These are phyloP conservation scores for Kitagawia praeruptora DNA, from an alignment of 129 eudicot genomes.

Conservation along the genomic window DNA sequence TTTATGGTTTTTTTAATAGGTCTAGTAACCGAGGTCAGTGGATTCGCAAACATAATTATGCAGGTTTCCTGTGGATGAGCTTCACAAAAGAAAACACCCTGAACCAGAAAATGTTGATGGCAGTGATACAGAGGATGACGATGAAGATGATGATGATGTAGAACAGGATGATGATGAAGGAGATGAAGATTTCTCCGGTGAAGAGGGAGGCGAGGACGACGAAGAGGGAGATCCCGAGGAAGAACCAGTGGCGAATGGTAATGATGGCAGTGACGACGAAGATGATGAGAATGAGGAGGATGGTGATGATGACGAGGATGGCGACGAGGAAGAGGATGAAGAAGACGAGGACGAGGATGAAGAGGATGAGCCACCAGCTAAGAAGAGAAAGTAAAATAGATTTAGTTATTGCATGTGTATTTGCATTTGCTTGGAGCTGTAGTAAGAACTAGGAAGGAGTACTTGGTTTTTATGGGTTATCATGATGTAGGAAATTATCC, in stretches of 20 bases:
- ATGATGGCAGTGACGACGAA: constrained; percentile 48
- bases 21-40: neutral
- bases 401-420: neutral
- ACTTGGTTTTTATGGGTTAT: constrained; percentile 15
- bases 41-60: neutral
- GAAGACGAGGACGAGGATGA: constrained; percentile 70
- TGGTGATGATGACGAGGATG: constrained; percentile 45
- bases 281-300: constrained; percentile 54
- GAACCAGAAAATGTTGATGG: constrained; percentile 59
- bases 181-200: constrained; percentile 84
- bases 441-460: constrained; percentile 22
- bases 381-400: constrained; percentile 68
- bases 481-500: constrained; percentile 16
- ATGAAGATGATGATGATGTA: constrained; percentile 61
- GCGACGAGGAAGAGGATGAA: constrained; percentile 40
- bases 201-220: constrained; percentile 63
- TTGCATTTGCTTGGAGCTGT: constrained; percentile 27
- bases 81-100: constrained; percentile 31
- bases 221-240: constrained; percentile 62
- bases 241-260: constrained; percentile 57
- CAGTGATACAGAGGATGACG: constrained; percentile 80
- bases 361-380: constrained; percentile 64
- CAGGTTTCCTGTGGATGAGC: constrained; percentile 66
- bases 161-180: constrained; percentile 74
- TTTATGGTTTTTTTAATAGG: neutral